Evolutionary conservation across 371 early-diverging fungal species (phyloP).

Genomic region (Zancudomyces culisetae): DNA sequence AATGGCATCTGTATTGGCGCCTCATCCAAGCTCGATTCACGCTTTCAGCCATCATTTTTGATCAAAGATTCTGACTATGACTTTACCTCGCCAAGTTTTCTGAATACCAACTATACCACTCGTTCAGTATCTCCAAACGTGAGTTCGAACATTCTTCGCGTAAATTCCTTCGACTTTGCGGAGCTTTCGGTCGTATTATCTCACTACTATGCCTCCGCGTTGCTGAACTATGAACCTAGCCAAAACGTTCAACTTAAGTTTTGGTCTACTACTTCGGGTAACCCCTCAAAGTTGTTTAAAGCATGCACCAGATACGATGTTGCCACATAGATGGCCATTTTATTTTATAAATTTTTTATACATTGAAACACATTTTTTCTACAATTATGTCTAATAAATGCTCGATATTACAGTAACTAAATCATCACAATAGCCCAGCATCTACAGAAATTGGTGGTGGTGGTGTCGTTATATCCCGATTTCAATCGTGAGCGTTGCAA

Average conservation of each 20-base stretch:
- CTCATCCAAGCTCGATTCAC: background rate
- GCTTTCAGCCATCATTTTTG: background rate
- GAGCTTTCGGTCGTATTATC: background rate
- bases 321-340: too few relatives aligned
- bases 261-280: background rate
- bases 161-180: too few relatives aligned
- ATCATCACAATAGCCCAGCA: too few relatives aligned
- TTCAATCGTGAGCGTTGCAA: too few relatives aligned
- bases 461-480: too few relatives aligned
- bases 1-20: background rate
- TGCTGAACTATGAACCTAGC: background rate
- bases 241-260: background rate
- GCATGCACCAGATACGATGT: background rate
- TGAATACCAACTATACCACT: background rate
- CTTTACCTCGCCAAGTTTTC: background rate
- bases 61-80: background rate
- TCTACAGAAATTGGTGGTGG: too few relatives aligned
- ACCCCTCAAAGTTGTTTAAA: background rate
- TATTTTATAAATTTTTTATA: too few relatives aligned
- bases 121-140: too few relatives aligned
- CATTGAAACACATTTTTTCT: too few relatives aligned
- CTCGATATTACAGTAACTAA: too few relatives aligned
- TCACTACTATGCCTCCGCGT: background rate
- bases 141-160: too few relatives aligned
- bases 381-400: too few relatives aligned